phyloP scores from a whole-genome alignment of 1,284 basidiomycete species.

The Heterobasidion occidentale region DNA sequence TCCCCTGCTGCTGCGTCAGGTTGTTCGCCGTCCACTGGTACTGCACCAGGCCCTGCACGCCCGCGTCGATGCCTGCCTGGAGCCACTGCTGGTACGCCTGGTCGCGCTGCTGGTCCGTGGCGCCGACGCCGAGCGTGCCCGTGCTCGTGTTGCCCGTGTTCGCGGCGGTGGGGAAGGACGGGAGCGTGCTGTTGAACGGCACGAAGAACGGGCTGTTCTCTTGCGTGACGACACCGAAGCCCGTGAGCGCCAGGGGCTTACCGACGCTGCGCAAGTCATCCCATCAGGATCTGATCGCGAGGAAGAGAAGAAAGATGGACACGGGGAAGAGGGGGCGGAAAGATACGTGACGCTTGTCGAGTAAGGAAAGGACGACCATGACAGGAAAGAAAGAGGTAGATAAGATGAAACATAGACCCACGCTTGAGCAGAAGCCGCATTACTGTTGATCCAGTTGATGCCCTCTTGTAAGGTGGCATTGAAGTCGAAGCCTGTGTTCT shows the following conservation, averaged over 20 bases:
- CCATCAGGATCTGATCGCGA: neutral
- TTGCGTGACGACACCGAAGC: conserved; percentile 58
- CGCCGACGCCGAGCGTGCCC: conserved; percentile 18
- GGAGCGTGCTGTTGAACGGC: conserved; percentile 50
- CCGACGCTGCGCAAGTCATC: conserved; percentile 29
- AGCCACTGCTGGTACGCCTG: conserved; percentile 49
- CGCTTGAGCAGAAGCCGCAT: conserved; percentile 35
- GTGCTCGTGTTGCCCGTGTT: neutral
- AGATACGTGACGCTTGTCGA: neutral
- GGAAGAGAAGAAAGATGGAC: neutral
- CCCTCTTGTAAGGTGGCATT: conserved; percentile 44
- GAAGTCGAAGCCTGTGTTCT: conserved; percentile 26
- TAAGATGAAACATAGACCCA: conserved; percentile 21
- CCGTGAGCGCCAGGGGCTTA: conserved; percentile 49
- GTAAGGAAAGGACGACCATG: neutral
- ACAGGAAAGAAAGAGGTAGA: neutral
- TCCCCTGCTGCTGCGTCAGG: conserved; percentile 2
- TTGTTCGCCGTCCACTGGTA: conserved; percentile 34
- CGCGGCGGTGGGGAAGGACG: conserved; percentile 27
- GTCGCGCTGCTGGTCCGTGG: conserved; percentile 41
- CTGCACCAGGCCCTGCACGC: conserved; percentile 43
- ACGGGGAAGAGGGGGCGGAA: neutral
- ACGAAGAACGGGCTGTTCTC: conserved; percentile 42
- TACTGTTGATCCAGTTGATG: conserved; percentile 44
- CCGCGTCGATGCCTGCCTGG: conserved; percentile 31